These are phyloP conservation scores for Serendipita sp. DNA, from an alignment of 768 basidiomycete species.

Conservation along the genomic window DNA sequence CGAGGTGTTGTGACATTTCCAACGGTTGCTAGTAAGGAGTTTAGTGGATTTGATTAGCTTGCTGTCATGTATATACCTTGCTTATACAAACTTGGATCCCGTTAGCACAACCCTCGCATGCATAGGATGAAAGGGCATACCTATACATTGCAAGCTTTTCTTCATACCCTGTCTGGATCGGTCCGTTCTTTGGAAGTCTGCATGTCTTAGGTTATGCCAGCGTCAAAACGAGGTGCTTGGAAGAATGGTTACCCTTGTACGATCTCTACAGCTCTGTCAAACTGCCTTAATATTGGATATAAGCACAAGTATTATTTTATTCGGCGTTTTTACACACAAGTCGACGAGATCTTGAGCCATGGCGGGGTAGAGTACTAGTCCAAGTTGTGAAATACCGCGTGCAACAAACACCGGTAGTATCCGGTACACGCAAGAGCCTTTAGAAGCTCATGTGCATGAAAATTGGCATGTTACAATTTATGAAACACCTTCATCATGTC, in stretches of 20 bases:
- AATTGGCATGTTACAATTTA: too few relatives aligned
- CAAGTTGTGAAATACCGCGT: background rate
- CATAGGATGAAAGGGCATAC: conserved; percentile 23
- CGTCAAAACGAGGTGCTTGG: background rate
- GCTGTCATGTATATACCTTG: conserved; percentile 42
- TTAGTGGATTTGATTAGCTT: background rate
- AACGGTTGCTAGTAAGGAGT: conserved; percentile 47
- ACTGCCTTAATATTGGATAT: conserved; percentile 32
- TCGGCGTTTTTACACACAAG: background rate
- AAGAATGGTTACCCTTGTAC: conserved; percentile 38
- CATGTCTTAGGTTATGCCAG: background rate
- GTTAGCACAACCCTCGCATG: conserved; percentile 8
- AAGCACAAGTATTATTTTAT: background rate
- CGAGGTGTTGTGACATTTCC: conserved; percentile 69
- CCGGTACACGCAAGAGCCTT: background rate
- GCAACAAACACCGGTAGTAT: background rate
- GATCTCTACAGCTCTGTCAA: conserved; percentile 87
- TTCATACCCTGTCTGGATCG: conserved; percentile 90
- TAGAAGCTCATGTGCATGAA: too few relatives aligned
- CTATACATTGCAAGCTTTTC: conserved; percentile 92
- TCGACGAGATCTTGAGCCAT: background rate
- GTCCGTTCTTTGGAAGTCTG: conserved; percentile 78
- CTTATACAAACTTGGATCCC: conserved; percentile 56
- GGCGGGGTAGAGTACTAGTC: background rate
- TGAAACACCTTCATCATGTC: too few relatives aligned